Base-by-base conservation (phyloP, 2,329 filamentous ascomycete species). In the Ascochyta fabae region DNA sequence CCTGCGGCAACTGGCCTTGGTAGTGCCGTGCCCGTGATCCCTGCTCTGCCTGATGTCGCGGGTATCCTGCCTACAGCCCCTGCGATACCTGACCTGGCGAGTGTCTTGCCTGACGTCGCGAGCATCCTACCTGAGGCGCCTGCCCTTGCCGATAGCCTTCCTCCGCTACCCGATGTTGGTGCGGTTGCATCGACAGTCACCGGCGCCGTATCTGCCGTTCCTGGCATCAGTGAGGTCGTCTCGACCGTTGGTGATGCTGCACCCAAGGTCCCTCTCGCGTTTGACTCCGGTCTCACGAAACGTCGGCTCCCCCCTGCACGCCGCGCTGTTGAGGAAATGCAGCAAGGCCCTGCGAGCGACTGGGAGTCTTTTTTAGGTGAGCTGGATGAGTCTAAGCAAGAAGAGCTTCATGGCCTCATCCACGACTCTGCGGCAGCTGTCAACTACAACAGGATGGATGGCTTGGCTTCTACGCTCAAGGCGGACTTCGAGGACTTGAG, bases 321-420 rank as follows among this genome's bases (percentile, higher is more conserved):
- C 29, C 46, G 46, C 19, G 26, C 35, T n/a, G n/a, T 15, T 2
- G 27, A 43, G 26, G 34, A 40, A 12, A 22, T 41, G 12, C 51
- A 54, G 34, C 51, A 53, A 42, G 49, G 42, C 6, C 35, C 49
- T 8, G 49, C 49, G 22, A 53, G 36, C 16, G 23, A 53, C 12
- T 47, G 50, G 50, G 46, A 55, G 40, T 45, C 52, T 45, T 49
- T 56, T 48, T 35, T 56, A 42, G 43, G 53, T 26, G 42, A 50
- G 42, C 42, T 47, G 36, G 47, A 43, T 48, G 53, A 56, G 47
- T 51, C 42, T 8, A 43, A 50, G 19, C 42, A 45, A 43, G 16
- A 31, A 5, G 48, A 56, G 31, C 26, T 56, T 22, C 16, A 43
- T 34, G 38, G 24, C 16, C 53, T 56, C 38, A 40, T 56, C 38